Evolutionary conservation across 129 eudicot species (phyloP), one percentile per base, ranked within the genome.

Genomic region (Pittosporum tobira): DNA sequence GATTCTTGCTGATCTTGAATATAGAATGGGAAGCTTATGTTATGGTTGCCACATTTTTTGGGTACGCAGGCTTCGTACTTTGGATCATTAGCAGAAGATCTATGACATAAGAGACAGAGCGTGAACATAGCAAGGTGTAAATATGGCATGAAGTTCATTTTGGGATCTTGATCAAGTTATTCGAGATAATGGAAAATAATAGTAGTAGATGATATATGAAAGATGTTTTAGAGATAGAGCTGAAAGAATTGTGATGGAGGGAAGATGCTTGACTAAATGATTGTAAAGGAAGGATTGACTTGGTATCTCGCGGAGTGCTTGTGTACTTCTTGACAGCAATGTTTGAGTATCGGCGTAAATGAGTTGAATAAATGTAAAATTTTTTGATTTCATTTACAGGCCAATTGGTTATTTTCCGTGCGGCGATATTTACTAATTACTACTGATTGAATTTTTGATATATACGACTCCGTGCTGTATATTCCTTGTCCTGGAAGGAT

Each of bases 1-100:
- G 60, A 13, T 43, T 53, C 45, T 51, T 63, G 69, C 49, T 1
- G 15, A 16, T 64, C 75, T 44, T 30, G n/a, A 7, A 77, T 63
- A 12, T 36, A 47, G 48, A 77, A 77, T 0, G 83, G 83, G 57
- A 25, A 77, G 5, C 29, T 64, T 23, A 77, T 59, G 37, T 18
- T 67, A 16, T 75, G 77, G 16, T 43, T 7, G 9, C 59, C 49
- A 53, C 82, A 71, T 1, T 15, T 28, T n/a, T 0, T 34, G 0
- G 69, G 44, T 2, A 4, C 47, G 40, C 83, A 77, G 25, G 30
- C 64, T 25, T 57, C 75, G 37, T 51, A 77, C 2, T 36, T 45
- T 20, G 34, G 38, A 52, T 77, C 66, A 7, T 20, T 46, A 37
- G 49, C 52, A 10, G n/a, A 63, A 28, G 71, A 67, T 51, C 8